A percentile compares a stretch with the other conserved stretches of the same genome.
Conservation (phyloP, 306 rosid genomes). For the Bauhinia variegata region DNA sequence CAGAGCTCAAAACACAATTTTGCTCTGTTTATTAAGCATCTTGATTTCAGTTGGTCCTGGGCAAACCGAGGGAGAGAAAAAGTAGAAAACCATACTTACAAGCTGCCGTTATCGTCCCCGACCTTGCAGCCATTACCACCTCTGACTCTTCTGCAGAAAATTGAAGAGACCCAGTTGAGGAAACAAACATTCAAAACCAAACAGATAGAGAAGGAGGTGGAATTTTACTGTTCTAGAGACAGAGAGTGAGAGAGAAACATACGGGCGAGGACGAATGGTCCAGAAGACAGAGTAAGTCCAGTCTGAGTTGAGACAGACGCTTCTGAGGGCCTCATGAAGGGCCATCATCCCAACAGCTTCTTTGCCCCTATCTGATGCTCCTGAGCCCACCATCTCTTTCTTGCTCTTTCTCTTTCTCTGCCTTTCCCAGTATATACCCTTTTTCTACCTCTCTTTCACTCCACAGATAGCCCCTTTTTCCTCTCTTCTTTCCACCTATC, state of each 20-base stretch:
- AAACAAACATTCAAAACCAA: conserved; percentile 31
- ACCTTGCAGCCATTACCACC: conserved; percentile 99
- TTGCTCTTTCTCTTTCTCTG: conserved; percentile 32
- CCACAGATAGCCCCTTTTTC: conserved; percentile 13
- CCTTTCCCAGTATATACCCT: conserved; percentile 19
- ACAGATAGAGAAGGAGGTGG: conserved; percentile 19
- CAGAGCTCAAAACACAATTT: background rate
- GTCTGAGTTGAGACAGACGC: conserved; percentile 70
- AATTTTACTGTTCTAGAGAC: background rate
- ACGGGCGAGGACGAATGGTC: conserved; percentile 99
- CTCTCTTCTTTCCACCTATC: background rate
- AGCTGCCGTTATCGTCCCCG: conserved; percentile 96
- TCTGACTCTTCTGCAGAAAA: conserved; percentile 80
- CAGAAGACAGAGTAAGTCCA: conserved; percentile 99
- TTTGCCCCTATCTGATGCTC: conserved; percentile 94
- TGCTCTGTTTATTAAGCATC: background rate
- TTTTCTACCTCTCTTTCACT: conserved; percentile 28
- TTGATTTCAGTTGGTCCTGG: background rate
- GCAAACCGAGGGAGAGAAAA: background rate
- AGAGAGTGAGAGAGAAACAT: conserved; percentile 39
- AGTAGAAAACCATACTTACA: conserved; percentile 53
- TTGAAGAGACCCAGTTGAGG: conserved; percentile 43
- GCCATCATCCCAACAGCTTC: conserved; percentile 99
- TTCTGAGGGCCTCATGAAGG: conserved; percentile 99
- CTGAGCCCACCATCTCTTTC: conserved; percentile 98